Evolutionary conservation across 306 rosid species (phyloP).

Genomic region (Vicia faba): DNA sequence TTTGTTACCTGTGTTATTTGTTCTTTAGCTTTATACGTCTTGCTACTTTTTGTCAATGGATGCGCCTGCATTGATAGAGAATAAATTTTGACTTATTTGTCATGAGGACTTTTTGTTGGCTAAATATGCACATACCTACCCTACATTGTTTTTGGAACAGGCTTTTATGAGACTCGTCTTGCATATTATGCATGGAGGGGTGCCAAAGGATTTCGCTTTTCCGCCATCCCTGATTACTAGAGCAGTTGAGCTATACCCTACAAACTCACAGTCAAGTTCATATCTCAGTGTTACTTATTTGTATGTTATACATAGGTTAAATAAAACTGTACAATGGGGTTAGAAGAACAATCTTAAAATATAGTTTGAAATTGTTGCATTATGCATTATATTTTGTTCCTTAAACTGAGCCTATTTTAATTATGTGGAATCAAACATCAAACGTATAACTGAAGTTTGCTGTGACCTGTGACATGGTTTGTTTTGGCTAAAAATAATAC

Average conservation of each 20-base stretch:
- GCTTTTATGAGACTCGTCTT: conserved; percentile 89
- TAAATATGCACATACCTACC: conserved; percentile 3
- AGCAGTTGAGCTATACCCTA: conserved; percentile 10
- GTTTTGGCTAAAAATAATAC: too few species aligned
- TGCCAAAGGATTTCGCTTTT: conserved; percentile 78
- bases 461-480: too few species aligned
- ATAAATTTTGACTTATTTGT: conserved; percentile 11
- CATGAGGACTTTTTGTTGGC: conserved; percentile 29
- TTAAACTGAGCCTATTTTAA: background rate
- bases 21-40: background rate
- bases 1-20: conserved; percentile 8
- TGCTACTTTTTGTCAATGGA: conserved; percentile 13
- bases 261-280: conserved; percentile 11
- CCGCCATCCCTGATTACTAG: conserved; percentile 92
- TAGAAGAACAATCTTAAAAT: conserved; percentile 7
- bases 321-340: conserved; percentile 26
- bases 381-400: background rate
- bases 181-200: conserved; percentile 97
- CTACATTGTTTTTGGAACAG: conserved; percentile 48
- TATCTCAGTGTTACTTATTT: conserved; percentile 21
- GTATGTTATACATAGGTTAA: conserved; percentile 3
- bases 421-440: conserved; percentile 11
- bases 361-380: conserved; percentile 16
- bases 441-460: background rate
- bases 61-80: conserved; percentile 15